Evolutionary conservation across 2,329 filamentous ascomycete genomes (phyloP).

Genomic region (Aspergillus eucalypticola): DNA sequence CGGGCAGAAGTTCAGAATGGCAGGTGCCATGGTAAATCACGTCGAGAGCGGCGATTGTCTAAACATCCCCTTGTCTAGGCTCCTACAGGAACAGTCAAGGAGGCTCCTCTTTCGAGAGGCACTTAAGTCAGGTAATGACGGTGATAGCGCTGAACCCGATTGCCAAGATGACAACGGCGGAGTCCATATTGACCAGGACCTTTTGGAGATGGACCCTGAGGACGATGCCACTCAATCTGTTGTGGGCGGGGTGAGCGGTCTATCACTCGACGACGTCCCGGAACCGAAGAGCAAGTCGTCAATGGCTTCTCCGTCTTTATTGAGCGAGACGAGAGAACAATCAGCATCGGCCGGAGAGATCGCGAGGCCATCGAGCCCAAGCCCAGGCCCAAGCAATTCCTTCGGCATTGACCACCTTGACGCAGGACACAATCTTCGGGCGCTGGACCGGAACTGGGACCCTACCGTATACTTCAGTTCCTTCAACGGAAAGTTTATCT

Average conservation of each 20-base stretch:
- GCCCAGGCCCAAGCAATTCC: too few species aligned
- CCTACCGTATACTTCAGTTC: slow-evolving; percentile 34
- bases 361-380: background rate
- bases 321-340: background rate
- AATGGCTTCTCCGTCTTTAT: background rate
- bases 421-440: slow-evolving; percentile 17
- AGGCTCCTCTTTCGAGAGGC: slow-evolving; percentile 49
- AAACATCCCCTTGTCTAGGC: slow-evolving; percentile 44
- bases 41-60: slow-evolving; percentile 56
- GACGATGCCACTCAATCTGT: background rate
- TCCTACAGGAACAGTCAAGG: slow-evolving; percentile 52
- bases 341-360: background rate
- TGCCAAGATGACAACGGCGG: slow-evolving; percentile 27
- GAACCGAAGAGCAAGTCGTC: background rate
- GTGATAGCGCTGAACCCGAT: background rate
- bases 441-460: slow-evolving; percentile 27
- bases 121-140: slow-evolving; percentile 17
- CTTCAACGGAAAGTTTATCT: slow-evolving; percentile 33
- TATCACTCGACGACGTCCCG: background rate
- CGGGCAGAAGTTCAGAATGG: slow-evolving; percentile 48
- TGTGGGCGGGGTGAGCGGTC: background rate
- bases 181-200: slow-evolving; percentile 18
- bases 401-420: background rate
- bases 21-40: slow-evolving; percentile 54
- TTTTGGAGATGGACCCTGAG: background rate